Evolutionary conservation across 2,329 filamentous ascomycete species (phyloP), one percentile per base, ranked within the genome.

Genomic region (Colletotrichum liriopes): DNA sequence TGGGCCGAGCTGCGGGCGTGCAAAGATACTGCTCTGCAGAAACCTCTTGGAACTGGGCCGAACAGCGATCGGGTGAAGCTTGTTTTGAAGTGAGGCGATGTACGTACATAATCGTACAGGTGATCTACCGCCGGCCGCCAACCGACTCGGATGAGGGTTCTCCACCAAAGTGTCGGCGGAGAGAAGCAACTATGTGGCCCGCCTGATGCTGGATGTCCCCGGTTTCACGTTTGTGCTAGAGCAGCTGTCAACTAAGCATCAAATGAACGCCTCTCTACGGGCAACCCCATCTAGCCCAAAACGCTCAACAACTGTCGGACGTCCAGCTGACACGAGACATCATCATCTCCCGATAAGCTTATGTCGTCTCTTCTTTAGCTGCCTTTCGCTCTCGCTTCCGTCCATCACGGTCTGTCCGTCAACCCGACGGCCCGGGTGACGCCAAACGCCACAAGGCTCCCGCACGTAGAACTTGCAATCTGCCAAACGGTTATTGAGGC

Each of bases 1-100:
- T 63, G 59, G 59, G 9, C 59, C 58, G 49, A 49, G 59, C 39
- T 39, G 35, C 47, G n/a, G 51, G 26, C 18, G 26, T 29, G 41
- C 11, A 26, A 7, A 7, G n/a, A 20, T 29, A 16, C 18, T 47
- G 1, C 23, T n/a, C 37, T 62, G 47, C 23, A 37, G 41, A 18
- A 45, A 14, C 12, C 45, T 63, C 39, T 51, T 52, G 56, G 49
- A 41, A 35, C 43, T 49, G 20, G 29, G 43, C 41, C 29, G 16
- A 4, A 2, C 37, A 26, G 62, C 11, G 39, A 45, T 58, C 43
- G 11, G 18, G 35, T 20, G 45, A 70, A 60, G 54, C 62, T 70
- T 66, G 54, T 55, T 70, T 65, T 66, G 45, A 26, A 67, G 37
- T 14, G 35, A 6, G 47, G 7, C 2, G 6, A 3, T 26, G 23